These are phyloP conservation scores for Chlorociboria aeruginascens DNA, from an alignment of 495 filamentous ascomycete genomes.

Conservation along the genomic window DNA sequence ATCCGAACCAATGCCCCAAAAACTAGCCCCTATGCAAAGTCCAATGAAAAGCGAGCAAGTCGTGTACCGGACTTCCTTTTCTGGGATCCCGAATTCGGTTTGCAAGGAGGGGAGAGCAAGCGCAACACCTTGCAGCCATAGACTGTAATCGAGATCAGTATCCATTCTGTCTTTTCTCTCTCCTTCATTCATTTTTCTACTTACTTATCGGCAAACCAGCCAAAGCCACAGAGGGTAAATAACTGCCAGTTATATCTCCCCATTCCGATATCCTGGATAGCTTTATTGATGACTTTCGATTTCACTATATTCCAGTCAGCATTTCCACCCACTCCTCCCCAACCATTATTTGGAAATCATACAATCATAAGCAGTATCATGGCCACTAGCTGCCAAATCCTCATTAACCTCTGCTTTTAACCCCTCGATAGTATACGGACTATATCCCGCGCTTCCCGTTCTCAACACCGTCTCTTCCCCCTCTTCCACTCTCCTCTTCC, in stretches of 20 bases:
- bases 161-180: constrained; percentile 5
- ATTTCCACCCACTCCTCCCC: neutral
- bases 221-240: constrained; percentile 73
- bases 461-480: constrained; percentile 24
- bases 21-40: constrained; percentile 58
- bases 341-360: constrained; percentile 14
- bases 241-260: constrained; percentile 78
- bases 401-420: constrained; percentile 31
- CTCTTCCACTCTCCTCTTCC: constrained; percentile 7
- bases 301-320: constrained; percentile 31
- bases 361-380: constrained; percentile 39
- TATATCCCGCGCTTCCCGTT: constrained; percentile 29
- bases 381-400: constrained; percentile 25
- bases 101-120: constrained; percentile 60
- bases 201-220: constrained; percentile 52
- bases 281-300: constrained; percentile 55
- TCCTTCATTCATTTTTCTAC: constrained; percentile 3
- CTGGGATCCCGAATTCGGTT: constrained; percentile 48
- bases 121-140: constrained; percentile 56
- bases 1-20: constrained; percentile 74
- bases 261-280: constrained; percentile 80
- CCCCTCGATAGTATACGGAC: constrained; percentile 38
- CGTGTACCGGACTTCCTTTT: constrained; percentile 40
- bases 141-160: constrained; percentile 15
- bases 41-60: constrained; percentile 43